Conservation (phyloP, 257 asterid species). For the Haberlea rhodopensis region DNA sequence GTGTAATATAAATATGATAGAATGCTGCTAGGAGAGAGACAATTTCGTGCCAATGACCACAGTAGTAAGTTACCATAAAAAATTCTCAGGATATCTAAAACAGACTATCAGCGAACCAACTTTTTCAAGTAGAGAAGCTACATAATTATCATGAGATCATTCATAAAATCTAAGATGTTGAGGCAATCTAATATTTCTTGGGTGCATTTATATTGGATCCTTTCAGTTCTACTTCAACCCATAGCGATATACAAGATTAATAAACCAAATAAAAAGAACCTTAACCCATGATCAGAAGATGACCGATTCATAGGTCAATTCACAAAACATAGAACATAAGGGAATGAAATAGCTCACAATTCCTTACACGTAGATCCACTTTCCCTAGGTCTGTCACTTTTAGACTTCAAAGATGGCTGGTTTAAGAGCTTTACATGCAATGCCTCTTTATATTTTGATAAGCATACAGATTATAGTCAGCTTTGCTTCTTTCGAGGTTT, state of each 20-base stretch:
- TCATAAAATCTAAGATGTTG: neutral
- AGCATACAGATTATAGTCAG: neutral
- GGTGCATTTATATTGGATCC: neutral
- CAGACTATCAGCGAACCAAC: neutral
- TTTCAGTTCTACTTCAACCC: neutral
- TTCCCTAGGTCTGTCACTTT: neutral
- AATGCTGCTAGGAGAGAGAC: constrained; percentile 7
- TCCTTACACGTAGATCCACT: neutral
- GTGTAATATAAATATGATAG: constrained; percentile 9
- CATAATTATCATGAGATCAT: neutral
- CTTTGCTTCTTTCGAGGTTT: neutral
- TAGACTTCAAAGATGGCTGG: neutral
- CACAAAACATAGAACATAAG: neutral
- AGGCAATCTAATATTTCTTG: neutral
- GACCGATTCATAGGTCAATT: neutral
- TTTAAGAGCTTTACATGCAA: neutral
- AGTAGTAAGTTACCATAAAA: neutral
- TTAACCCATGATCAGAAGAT: neutral
- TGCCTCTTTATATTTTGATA: neutral
- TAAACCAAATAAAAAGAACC: neutral
- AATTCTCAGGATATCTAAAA: neutral
- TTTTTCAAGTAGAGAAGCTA: neutral
- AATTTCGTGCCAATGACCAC: constrained; percentile 1
- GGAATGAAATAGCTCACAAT: neutral
- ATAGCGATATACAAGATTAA: constrained; percentile 4